Conservation (phyloP, 768 basidiomycete species). For the Podaxis pistillaris region DNA sequence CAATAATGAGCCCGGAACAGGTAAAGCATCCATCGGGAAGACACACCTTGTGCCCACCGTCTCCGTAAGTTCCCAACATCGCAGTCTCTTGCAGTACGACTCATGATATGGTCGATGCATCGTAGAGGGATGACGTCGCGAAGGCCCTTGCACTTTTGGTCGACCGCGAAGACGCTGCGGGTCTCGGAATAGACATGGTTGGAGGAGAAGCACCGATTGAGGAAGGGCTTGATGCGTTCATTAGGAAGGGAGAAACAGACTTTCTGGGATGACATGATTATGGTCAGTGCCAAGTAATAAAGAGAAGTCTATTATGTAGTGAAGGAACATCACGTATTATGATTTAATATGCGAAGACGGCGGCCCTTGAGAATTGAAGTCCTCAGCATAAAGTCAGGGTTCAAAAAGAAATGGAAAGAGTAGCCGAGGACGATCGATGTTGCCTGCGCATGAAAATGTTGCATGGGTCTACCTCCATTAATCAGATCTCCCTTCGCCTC, state of each 20-base stretch:
- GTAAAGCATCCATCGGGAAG: slow-evolving; percentile 49
- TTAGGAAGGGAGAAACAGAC: slow-evolving; percentile 48
- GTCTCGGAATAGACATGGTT: slow-evolving; percentile 59
- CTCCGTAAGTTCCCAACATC: slow-evolving; percentile 35
- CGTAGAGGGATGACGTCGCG: slow-evolving; percentile 60
- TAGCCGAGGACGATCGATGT: no score
- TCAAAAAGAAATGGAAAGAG: no score
- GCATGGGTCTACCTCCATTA: no score
- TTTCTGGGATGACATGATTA: slow-evolving; percentile 28
- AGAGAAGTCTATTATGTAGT: not conserved
- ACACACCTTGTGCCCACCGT: slow-evolving; percentile 48
- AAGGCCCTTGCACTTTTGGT: slow-evolving; percentile 43
- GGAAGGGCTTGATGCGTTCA: slow-evolving; percentile 46
- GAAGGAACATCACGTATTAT: not conserved
- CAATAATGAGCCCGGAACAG: slow-evolving; percentile 48
- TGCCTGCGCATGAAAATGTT: no score
- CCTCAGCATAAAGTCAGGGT: no score
- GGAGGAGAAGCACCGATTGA: slow-evolving; percentile 48
- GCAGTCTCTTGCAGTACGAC: not conserved
- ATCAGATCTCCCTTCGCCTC: no score
- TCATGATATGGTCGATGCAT: not conserved
- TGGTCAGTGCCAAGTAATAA: not conserved
- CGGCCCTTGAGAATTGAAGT: no score
- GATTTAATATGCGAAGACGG: not conserved
- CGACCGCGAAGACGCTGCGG: slow-evolving; percentile 51